phyloP scores from a whole-genome alignment of 208 protist species.

The Phytomonas sp. region DNA sequence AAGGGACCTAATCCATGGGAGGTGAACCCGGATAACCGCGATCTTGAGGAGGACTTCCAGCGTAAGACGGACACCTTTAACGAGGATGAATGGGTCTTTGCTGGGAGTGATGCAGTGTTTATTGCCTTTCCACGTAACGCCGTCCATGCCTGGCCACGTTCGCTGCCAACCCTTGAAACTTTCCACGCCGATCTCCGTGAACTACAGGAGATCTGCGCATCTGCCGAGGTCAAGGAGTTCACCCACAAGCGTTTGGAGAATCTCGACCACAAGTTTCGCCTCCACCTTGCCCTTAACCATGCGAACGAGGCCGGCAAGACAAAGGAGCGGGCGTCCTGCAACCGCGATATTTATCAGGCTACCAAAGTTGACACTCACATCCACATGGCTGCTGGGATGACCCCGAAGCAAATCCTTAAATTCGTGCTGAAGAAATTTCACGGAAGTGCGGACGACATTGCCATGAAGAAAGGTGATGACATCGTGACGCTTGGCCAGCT shows the following conservation, averaged over 20 bases:
- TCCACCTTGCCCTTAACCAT: slow-evolving; percentile 92
- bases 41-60: slow-evolving; percentile 78
- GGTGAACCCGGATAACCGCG: slow-evolving; percentile 22
- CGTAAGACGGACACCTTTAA: slow-evolving; percentile 80
- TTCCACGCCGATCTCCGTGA: slow-evolving; percentile 70
- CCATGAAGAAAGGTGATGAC: slow-evolving; percentile 76
- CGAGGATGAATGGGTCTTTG: slow-evolving; percentile 86
- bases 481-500: slow-evolving; percentile 84
- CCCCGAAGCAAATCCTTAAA: slow-evolving; percentile 86
- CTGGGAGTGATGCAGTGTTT: slow-evolving; percentile 81
- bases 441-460: slow-evolving; percentile 89
- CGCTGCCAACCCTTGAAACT: slow-evolving; percentile 70
- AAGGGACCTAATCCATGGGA: slow-evolving; percentile 70
- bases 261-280: slow-evolving; percentile 89
- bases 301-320: slow-evolving; percentile 84
- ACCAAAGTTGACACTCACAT: slow-evolving; percentile 97
- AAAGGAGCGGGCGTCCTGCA: slow-evolving; percentile 73
- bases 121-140: slow-evolving; percentile 70
- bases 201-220: slow-evolving; percentile 61
- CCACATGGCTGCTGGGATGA: slow-evolving; percentile 95
- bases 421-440: slow-evolving; percentile 93
- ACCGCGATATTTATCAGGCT: slow-evolving; percentile 93
- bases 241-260: slow-evolving; percentile 86
- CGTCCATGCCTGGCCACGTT: slow-evolving; percentile 73
- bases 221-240: slow-evolving; percentile 87